Percentiles rank a stretch among this genome's conserved stretches.
phyloP scores from a whole-genome alignment of 2,329 filamentous ascomycete species.

The Aspergillus tamarii region DNA sequence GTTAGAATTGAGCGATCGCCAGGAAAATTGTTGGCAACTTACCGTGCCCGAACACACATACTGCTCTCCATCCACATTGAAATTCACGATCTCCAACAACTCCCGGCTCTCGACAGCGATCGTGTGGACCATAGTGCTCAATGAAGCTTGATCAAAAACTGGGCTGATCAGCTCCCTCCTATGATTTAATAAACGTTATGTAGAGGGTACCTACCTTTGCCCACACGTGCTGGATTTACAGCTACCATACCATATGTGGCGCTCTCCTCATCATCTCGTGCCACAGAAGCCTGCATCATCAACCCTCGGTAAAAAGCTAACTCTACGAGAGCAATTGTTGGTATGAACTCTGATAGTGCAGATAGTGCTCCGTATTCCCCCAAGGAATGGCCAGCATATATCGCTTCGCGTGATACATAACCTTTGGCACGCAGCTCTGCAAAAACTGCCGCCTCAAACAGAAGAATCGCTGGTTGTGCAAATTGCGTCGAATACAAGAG shows the following conservation, averaged over 20 bases:
- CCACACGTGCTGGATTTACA: constrained; percentile 22
- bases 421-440: constrained; percentile 97
- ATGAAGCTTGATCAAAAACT: constrained; percentile 92
- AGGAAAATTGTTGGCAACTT: constrained; percentile 21
- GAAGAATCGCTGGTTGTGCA: constrained; percentile 89
- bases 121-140: constrained; percentile 91
- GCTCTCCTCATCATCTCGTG: constrained; percentile 83
- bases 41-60: constrained; percentile 66
- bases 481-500: constrained; percentile 95
- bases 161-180: constrained; percentile 52
- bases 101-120: constrained; percentile 87
- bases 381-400: constrained; percentile 92
- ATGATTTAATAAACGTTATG: neutral
- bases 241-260: constrained; percentile 50
- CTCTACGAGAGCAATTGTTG: constrained; percentile 91
- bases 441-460: constrained; percentile 98
- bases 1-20: neutral
- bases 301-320: constrained; percentile 97
- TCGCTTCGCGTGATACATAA: constrained; percentile 87
- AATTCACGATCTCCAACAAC: constrained; percentile 97
- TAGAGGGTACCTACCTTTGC: constrained; percentile 15
- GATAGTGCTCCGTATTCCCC: constrained; percentile 96
- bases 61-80: constrained; percentile 70
- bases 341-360: constrained; percentile 92
- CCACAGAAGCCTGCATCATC: constrained; percentile 97